Evolutionary conservation across 129 eudicot genomes (phyloP).

Genomic region (Flaveria robusta): DNA sequence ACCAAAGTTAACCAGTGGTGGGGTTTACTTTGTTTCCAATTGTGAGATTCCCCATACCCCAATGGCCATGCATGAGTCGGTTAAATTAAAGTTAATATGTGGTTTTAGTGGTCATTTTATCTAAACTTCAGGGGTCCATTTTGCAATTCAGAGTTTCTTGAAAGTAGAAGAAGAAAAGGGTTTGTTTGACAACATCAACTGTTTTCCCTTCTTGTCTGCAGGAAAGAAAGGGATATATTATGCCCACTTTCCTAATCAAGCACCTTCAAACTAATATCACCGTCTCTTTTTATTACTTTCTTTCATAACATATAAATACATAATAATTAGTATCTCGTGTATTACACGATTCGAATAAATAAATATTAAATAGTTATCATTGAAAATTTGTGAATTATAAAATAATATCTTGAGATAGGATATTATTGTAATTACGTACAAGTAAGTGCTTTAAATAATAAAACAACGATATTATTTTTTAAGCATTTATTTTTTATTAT

Average conservation of each 20-base stretch:
- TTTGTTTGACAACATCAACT: conserved; percentile 41
- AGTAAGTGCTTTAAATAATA: no score
- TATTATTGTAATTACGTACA: no score
- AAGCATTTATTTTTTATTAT: no score
- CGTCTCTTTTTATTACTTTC: background rate
- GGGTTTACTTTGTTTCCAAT: conserved; percentile 2
- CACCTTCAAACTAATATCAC: background rate
- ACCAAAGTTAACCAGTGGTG: conserved; percentile 12
- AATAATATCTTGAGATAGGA: no score
- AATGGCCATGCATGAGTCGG: no score
- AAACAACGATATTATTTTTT: no score
- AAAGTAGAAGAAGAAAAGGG: conserved; percentile 27
- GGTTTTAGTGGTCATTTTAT: background rate
- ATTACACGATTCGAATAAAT: no score
- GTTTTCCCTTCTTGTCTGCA: conserved; percentile 48
- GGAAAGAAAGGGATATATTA: conserved; percentile 35
- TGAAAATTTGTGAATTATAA: no score
- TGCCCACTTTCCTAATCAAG: conserved; percentile 13
- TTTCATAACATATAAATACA: background rate
- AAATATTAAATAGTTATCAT: no score
- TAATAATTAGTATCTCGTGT: no score
- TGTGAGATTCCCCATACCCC: background rate
- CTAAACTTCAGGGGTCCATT: conserved; percentile 9
- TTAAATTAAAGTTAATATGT: background rate
- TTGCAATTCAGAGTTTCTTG: background rate